These are phyloP conservation scores for Mimosa bimucronata DNA, from an alignment of 306 rosid species.

Conservation along the genomic window DNA sequence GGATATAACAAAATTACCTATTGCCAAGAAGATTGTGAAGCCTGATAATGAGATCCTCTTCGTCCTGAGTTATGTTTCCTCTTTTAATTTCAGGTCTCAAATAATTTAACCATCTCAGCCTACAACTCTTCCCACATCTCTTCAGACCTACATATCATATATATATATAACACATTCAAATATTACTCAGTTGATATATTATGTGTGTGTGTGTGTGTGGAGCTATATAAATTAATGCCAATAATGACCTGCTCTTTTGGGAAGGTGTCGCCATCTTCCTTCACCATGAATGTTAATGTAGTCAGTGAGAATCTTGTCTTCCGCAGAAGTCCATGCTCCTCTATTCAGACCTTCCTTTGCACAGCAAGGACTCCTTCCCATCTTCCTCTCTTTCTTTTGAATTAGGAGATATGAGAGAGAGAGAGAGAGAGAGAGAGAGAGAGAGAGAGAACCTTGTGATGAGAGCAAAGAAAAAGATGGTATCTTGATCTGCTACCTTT, in stretches of 20 bases:
- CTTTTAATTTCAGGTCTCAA: conserved; percentile 42
- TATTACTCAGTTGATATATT: no score
- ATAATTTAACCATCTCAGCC: conserved; percentile 49
- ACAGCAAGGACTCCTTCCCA: background rate
- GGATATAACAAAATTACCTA: conserved; percentile 13
- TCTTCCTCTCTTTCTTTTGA: background rate
- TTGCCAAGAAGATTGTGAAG: conserved; percentile 45
- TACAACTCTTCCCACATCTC: conserved; percentile 51
- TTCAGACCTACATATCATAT: conserved; percentile 24
- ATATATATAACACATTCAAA: no score
- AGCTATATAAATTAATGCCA: no score
- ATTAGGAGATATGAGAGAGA: background rate
- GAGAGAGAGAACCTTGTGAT: background rate
- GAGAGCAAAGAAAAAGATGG: background rate
- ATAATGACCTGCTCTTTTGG: conserved; percentile 53
- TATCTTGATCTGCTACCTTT: background rate
- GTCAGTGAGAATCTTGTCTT: background rate
- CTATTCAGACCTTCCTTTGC: background rate
- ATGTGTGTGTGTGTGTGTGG: no score
- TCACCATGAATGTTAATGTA: background rate
- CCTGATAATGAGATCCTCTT: conserved; percentile 43
- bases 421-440: no score
- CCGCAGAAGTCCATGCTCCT: background rate
- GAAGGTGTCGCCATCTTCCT: conserved; percentile 35
- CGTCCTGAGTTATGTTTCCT: conserved; percentile 39